Conservation (phyloP, 805 yeast species). For the Saccharomycopsis olivae region DNA sequence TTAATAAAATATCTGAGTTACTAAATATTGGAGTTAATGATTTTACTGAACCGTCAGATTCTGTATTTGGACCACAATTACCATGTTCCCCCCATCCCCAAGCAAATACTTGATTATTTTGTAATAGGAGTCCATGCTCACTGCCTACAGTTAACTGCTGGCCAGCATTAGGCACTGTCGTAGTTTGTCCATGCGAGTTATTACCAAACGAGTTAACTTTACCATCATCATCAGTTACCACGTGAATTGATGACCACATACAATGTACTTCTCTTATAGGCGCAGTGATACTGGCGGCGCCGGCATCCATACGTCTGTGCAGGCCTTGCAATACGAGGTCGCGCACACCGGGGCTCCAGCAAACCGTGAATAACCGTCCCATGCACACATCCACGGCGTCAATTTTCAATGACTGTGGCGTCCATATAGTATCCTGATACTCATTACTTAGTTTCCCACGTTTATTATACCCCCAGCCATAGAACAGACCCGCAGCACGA, state of each 20-base stretch:
- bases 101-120: slow-evolving; percentile 34
- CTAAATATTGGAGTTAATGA: too few species aligned
- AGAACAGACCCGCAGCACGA: slow-evolving; percentile 31
- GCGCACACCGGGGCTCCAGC: too few species aligned
- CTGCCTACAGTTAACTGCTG: slow-evolving; percentile 45
- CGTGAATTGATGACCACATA: slow-evolving; percentile 65
- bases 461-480: slow-evolving; percentile 63
- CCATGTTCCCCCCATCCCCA: slow-evolving; percentile 99
- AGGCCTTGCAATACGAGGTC: too few species aligned
- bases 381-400: neutral
- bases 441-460: slow-evolving; percentile 40
- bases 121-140: slow-evolving; percentile 63
- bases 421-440: slow-evolving; percentile 8
- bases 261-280: too few species aligned
- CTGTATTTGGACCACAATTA: slow-evolving; percentile 60
- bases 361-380: too few species aligned
- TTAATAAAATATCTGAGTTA: slow-evolving; percentile 16
- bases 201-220: slow-evolving; percentile 52
- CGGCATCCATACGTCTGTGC: too few species aligned
- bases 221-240: slow-evolving; percentile 12
- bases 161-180: slow-evolving; percentile 25
- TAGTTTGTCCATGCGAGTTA: slow-evolving; percentile 64
- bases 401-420: too few species aligned
- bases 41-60: too few species aligned
- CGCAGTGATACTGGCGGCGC: too few species aligned